Conservation (phyloP, 768 basidiomycete species). For the Macrocybe gigantea region DNA sequence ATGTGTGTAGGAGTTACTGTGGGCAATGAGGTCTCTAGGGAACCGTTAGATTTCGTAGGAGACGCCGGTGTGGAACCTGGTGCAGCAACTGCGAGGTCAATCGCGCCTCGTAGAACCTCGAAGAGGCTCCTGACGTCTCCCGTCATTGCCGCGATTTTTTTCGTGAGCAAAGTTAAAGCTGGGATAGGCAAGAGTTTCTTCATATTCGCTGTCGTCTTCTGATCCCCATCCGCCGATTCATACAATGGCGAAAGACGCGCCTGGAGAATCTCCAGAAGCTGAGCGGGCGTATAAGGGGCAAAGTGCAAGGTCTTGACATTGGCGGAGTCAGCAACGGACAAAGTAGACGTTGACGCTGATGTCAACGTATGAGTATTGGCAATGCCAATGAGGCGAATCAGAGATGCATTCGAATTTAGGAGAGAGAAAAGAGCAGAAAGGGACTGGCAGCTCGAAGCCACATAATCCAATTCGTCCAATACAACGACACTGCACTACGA, state of each 20-base stretch:
- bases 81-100: slow-evolving; percentile 55
- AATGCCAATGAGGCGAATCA: slow-evolving; percentile 73
- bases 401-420: slow-evolving; percentile 44
- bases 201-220: slow-evolving; percentile 18
- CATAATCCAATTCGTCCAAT: slow-evolving; percentile 85
- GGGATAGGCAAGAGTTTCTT: slow-evolving; percentile 58
- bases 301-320: slow-evolving; percentile 70
- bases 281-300: slow-evolving; percentile 67
- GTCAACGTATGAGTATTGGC: slow-evolving; percentile 87
- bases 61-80: slow-evolving; percentile 10
- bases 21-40: slow-evolving; percentile 27
- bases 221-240: slow-evolving; percentile 24
- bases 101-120: slow-evolving; percentile 74
- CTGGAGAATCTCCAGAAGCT: slow-evolving; percentile 65
- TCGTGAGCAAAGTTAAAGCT: slow-evolving; percentile 64
- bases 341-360: slow-evolving; percentile 35
- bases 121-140: slow-evolving; percentile 81
- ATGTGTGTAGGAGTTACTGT: slow-evolving; percentile 64
- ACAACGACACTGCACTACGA: slow-evolving; percentile 53
- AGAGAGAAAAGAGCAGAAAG: slow-evolving; percentile 64
- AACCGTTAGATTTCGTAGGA: slow-evolving; percentile 23
- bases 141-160: slow-evolving; percentile 76
- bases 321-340: slow-evolving; percentile 26
- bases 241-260: slow-evolving; percentile 55
- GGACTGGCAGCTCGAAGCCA: slow-evolving; percentile 53